Evolutionary conservation across 176 grass and related monocot species (phyloP), one percentile per base, ranked within the genome.

Genomic region (Musa troglodytarum): DNA sequence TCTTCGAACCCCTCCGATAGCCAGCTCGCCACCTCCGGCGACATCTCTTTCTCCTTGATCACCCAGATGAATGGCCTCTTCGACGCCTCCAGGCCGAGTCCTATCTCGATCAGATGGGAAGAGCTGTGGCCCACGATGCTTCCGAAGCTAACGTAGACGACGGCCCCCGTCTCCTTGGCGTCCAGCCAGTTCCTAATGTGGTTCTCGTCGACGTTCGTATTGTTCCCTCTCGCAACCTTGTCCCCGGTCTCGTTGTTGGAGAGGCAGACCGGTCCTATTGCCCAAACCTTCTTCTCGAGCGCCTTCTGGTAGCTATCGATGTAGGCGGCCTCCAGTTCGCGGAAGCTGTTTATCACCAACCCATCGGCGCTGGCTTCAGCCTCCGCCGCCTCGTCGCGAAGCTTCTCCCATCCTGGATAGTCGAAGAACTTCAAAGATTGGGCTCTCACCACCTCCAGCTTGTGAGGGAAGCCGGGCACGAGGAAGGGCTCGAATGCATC

Each of bases 391-490:
- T 75, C 67, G 21, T 49, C 70, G 9, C 2, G 9, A 51, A 79
- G 50, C 20, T 54, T 75, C 51, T 84, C 59, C 1, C 54, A 11
- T 15, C 61, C 69, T 51, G 69, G 50, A 25, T 8, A 0, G 20
- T 13, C 3, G 19, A 80, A 63, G 53, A 54, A 67, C 50, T 55
- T 11, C 19, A 17, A 1, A 6, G 76, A 49, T 54, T 26, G 70
- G 28, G 25, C 58, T 28, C 25, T 74, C 17, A 59, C 13, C 77
- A 84, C 24, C 63, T 79, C 63, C 6, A 84, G 58, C 11, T 53
- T 58, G 5, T 80, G 82, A 11, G 82, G 82, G 57, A 84, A 80
- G 16, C 77, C 82, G 20, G 75, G 82, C 12, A 83, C 10, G 49
- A 62, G 54, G 49, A 80, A 34, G 61, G 76, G 69, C 68, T 84